These are phyloP conservation scores for Globisporangium cylindrosporum DNA, from an alignment of 352 stramenopile species.

Conservation along the genomic window DNA sequence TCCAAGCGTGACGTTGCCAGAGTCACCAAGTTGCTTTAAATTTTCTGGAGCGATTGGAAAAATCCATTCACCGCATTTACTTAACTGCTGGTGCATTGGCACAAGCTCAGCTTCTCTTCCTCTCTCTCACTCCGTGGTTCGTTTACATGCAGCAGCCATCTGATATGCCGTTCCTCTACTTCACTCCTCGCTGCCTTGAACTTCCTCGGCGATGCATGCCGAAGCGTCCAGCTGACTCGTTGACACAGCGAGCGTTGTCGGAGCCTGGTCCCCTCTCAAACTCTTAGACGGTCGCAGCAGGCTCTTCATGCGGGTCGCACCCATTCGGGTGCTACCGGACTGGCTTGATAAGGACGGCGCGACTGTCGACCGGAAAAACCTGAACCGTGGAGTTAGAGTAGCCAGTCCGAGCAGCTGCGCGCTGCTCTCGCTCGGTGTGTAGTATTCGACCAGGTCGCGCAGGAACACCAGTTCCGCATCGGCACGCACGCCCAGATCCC, in stretches of 20 bases:
- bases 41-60: not conserved
- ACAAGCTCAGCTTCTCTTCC: not conserved
- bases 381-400: not conserved
- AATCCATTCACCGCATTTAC: not conserved
- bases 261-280: not conserved
- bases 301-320: not conserved
- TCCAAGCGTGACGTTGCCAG: not conserved
- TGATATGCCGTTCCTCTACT: not conserved
- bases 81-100: not conserved
- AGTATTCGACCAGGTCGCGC: constrained; percentile 25
- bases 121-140: not conserved
- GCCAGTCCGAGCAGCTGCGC: constrained; percentile 5
- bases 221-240: not conserved
- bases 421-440: constrained; percentile 12
- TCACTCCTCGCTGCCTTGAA: not conserved
- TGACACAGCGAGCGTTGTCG: not conserved
- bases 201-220: not conserved
- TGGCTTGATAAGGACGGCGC: not conserved
- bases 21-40: not conserved
- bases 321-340: not conserved
- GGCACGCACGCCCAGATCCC: constrained; percentile 25
- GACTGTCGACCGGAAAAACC: constrained; percentile 4
- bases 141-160: not conserved
- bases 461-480: constrained; percentile 31
- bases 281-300: not conserved